These are phyloP conservation scores for Pseudocercospora crystallina DNA, from an alignment of 2,329 filamentous ascomycete genomes.

Conservation along the genomic window DNA sequence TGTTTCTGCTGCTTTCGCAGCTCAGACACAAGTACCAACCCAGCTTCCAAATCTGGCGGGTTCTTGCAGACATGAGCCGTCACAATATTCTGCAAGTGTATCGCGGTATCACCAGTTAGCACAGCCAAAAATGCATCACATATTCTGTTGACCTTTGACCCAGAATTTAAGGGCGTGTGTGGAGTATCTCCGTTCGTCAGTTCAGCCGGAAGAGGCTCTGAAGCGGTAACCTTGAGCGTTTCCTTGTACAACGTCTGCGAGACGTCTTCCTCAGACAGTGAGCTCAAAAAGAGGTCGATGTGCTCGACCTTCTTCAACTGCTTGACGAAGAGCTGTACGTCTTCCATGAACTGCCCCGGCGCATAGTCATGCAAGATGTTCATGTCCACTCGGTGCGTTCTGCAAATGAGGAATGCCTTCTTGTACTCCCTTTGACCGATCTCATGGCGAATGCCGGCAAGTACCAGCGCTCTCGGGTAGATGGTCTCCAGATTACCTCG, in stretches of 20 bases:
- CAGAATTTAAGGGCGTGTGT: constrained; percentile 7
- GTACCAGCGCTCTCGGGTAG: constrained; percentile 85
- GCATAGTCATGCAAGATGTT: constrained; percentile 94
- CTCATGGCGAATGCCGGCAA: constrained; percentile 80
- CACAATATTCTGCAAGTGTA: constrained; percentile 83
- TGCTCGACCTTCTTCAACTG: constrained; percentile 80
- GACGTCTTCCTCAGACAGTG: constrained; percentile 74
- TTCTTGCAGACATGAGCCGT: constrained; percentile 93
- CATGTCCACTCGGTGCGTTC: constrained; percentile 94
- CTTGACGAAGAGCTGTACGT: constrained; percentile 73
- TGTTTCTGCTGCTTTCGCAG: constrained; percentile 63
- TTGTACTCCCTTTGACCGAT: constrained; percentile 80
- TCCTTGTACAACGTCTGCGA: constrained; percentile 91
- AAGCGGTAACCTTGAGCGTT: constrained; percentile 58
- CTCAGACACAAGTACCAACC: constrained; percentile 73
- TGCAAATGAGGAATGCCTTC: constrained; percentile 81
- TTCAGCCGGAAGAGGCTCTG: constrained; percentile 21
- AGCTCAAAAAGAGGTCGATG: constrained; percentile 78
- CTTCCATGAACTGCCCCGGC: constrained; percentile 79
- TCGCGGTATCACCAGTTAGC: constrained; percentile 62
- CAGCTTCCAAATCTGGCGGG: constrained; percentile 85
- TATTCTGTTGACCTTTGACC: constrained; percentile 79
- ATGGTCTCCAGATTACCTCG: constrained; percentile 94
- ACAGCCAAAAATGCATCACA: constrained; percentile 79
- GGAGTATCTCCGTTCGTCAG: constrained; percentile 13